Base-by-base conservation (phyloP, 2,329 filamentous ascomycete species). In the Aspergillus fructus region DNA sequence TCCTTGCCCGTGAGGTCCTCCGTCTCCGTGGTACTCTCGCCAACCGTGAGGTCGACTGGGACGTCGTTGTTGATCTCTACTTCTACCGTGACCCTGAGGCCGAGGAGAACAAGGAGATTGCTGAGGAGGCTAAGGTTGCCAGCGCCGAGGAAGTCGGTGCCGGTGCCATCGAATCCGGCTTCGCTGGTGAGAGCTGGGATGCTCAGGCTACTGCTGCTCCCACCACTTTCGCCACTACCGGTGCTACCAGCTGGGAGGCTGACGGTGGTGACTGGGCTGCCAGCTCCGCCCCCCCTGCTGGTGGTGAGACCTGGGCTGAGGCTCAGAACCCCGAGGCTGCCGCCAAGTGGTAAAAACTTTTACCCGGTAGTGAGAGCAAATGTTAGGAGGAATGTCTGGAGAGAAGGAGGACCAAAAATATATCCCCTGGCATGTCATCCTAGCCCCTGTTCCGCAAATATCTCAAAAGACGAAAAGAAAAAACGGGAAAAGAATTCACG, bases 71-170 rank as follows among this genome's bases (percentile, higher is more conserved):
- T 74, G 94, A 99, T 89, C 84, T 99, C 74, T 99, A 99, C 91
- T 99, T 99, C 89, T 97, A 99, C 90, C 94, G 96, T 79, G 96
- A 99, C 83, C 94, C 96, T 72, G 94, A 99, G 83, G 92, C 93
- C 70, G 94, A 99, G 88, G 94, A 96, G 79, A 93, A 96, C 87
- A 96, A 99, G 84, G 96, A 97, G 75, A 75, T 81, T 79, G 84
- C 88, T 67, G 90, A 82, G 61, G 93, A 97, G 85, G 74, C 82
- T 71, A 96, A 97, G 89, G 83, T 88, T 64, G 83, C 90, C 66
- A 89, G 86, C 74, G 89, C 84, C 70, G 93, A 96, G 68, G 93
- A 97, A 82, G 89, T 90, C 74, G 91, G 88, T 69, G 74, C 89
- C 62, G 88, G 81, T 69, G 87, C 90, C 69, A 86, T 94, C 70